Evolutionary conservation across 768 basidiomycete species (phyloP).

Genomic region (Leccinum variicolor): DNA sequence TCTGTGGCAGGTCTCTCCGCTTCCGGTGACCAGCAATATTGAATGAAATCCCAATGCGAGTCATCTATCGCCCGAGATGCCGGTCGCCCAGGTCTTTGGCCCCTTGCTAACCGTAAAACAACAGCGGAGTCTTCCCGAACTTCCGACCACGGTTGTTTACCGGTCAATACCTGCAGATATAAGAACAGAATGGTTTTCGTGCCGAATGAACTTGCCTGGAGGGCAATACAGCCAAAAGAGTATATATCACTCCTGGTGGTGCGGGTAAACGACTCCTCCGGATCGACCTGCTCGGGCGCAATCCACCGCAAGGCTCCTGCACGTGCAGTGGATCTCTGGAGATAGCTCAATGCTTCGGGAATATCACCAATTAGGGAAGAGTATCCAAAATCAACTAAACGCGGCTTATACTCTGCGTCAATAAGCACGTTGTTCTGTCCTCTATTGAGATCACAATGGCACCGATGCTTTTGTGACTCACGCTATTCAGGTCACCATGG

Average conservation of each 20-base stretch:
- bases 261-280: not conserved
- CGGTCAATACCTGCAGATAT: not conserved
- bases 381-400: not conserved
- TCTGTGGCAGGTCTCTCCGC: not conserved
- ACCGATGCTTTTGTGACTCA: not conserved
- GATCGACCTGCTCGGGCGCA: not conserved
- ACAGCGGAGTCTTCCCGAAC: not conserved
- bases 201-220: not conserved
- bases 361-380: not conserved
- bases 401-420: not conserved
- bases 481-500: not conserved
- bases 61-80: not conserved
- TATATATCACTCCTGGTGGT: not conserved
- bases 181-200: not conserved
- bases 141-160: not conserved
- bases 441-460: not conserved
- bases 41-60: not conserved
- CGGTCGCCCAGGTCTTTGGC: not conserved
- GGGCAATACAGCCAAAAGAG: not conserved
- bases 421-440: constrained; percentile 3
- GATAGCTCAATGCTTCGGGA: not conserved
- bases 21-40: not conserved
- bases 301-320: not conserved
- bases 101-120: not conserved
- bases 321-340: not conserved